Percentiles rank a stretch among this genome's conserved stretches.
These are phyloP conservation scores for Zymoseptoria ardabiliae DNA, from an alignment of 2,329 filamentous ascomycete species.

Conservation along the genomic window DNA sequence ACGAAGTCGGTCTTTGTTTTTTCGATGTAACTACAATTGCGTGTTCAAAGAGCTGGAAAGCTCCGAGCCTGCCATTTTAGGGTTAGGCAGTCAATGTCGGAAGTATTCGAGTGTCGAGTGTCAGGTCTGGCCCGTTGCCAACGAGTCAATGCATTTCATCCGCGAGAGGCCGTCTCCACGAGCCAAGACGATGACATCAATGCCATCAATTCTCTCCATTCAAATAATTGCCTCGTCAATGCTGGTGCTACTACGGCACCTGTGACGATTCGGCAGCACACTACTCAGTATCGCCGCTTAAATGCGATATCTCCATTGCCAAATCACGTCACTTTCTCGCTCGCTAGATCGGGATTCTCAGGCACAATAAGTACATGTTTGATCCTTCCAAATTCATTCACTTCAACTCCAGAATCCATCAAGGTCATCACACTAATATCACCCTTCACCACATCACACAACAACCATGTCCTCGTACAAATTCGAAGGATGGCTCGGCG, in stretches of 20 bases:
- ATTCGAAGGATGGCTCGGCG: slow-evolving; percentile 52
- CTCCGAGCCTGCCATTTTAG: slow-evolving; percentile 29
- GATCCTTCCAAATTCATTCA: not conserved
- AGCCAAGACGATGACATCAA: slow-evolving; percentile 22
- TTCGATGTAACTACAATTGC: slow-evolving; percentile 35
- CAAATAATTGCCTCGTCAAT: not conserved
- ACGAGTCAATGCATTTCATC: slow-evolving; percentile 25
- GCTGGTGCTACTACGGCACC: not conserved
- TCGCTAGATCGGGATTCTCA: not conserved
- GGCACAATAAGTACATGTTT: not conserved
- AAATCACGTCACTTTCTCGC: not conserved
- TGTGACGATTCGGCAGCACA: not conserved
- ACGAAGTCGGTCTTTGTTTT: slow-evolving; percentile 42
- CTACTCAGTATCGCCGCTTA: not conserved
- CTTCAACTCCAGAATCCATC: not conserved
- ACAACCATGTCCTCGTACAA: slow-evolving; percentile 34
- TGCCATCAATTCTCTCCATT: not conserved
- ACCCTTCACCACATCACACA: not conserved
- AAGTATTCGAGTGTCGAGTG: slow-evolving; percentile 1
- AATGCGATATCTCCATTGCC: not conserved
- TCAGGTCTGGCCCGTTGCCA: too few species aligned
- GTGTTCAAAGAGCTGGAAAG: slow-evolving; percentile 18
- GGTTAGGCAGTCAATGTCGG: slow-evolving; percentile 38
- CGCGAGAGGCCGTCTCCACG: slow-evolving; percentile 11
- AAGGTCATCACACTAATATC: not conserved